These are phyloP conservation scores for Paxillus rubicundulus DNA, from an alignment of 768 basidiomycete genomes.

Conservation along the genomic window DNA sequence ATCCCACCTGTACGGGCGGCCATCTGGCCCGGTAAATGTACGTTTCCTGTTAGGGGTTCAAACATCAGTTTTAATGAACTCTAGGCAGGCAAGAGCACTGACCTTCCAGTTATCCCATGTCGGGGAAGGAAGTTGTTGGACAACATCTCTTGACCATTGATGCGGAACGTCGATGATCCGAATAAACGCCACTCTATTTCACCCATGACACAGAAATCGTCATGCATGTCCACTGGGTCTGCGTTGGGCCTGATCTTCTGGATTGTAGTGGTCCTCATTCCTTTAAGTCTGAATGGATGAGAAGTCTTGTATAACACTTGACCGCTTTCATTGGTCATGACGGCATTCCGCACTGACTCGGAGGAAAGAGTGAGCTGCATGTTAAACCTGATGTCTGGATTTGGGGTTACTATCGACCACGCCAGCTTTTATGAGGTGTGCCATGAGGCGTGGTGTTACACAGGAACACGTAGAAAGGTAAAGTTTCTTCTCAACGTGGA, in stretches of 20 bases:
- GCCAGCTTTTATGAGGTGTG: too few species aligned
- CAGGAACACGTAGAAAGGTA: too few species aligned
- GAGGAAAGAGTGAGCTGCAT: constrained; percentile 27
- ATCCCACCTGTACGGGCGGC: constrained; percentile 34
- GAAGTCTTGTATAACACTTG: constrained; percentile 31
- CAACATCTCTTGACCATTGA: constrained; percentile 25
- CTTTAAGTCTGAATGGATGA: constrained; percentile 12
- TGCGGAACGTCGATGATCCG: constrained; percentile 29
- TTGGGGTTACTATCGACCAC: too few species aligned
- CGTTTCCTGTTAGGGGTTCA: constrained; percentile 15
- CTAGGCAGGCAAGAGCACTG: not conserved
- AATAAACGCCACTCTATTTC: constrained; percentile 35
- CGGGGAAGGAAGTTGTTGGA: constrained; percentile 24
- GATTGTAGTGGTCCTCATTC: constrained; percentile 21
- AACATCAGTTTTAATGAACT: not conserved
- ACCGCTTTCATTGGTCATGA: constrained; percentile 21
- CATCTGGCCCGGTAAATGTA: constrained; percentile 34
- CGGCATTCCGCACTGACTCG: constrained; percentile 20
- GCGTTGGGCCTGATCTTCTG: constrained; percentile 24
- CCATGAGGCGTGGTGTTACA: too few species aligned
- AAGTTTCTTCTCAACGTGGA: too few species aligned
- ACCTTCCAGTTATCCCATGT: constrained; percentile 24
- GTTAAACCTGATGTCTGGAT: not conserved
- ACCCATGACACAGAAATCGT: constrained; percentile 32
- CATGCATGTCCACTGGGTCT: constrained; percentile 21